Conservation (phyloP, 2,329 filamentous ascomycete species). For the Tothia fuscella region DNA sequence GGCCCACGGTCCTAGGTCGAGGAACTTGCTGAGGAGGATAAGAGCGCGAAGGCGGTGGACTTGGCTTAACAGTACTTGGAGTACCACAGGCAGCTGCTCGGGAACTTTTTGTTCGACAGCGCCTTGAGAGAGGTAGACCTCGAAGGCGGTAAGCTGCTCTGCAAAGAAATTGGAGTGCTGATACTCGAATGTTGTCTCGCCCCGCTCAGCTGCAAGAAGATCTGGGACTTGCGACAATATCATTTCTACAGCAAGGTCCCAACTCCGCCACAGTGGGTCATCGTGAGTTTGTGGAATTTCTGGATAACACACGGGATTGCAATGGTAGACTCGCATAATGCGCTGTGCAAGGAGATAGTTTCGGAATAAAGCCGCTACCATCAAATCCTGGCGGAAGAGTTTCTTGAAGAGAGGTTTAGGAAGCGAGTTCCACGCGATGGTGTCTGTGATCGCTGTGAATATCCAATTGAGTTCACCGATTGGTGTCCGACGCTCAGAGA, state of each 20-base stretch:
- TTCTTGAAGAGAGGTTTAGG: conserved; percentile 88
- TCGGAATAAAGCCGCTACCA: conserved; percentile 95
- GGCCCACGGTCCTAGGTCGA: conserved; percentile 94
- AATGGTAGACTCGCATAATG: conserved; percentile 93
- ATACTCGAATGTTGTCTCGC: conserved; percentile 72
- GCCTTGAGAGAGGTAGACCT: conserved; percentile 80
- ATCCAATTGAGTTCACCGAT: conserved; percentile 98
- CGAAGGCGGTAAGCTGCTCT: conserved; percentile 92
- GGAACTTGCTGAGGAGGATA: conserved; percentile 82
- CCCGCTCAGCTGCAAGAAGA: conserved; percentile 64
- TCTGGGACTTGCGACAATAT: conserved; percentile 80
- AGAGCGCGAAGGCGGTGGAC: conserved; percentile 84
- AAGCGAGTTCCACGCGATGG: conserved; percentile 94
- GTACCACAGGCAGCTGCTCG: conserved; percentile 88
- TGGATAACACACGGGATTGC: conserved; percentile 84
- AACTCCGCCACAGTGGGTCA: conserved; percentile 91
- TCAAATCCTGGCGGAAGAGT: conserved; percentile 91
- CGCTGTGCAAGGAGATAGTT: conserved; percentile 92
- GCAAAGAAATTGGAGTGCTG: conserved; percentile 93
- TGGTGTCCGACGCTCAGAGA: conserved; percentile 87
- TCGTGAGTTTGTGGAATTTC: conserved; percentile 89
- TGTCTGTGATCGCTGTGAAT: conserved; percentile 96
- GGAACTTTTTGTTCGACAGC: conserved; percentile 77
- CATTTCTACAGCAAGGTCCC: conserved; percentile 95
- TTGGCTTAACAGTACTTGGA: conserved; percentile 91